Base-by-base conservation (phyloP, 1,284 basidiomycete species). In the Chalciporus sp. region DNA sequence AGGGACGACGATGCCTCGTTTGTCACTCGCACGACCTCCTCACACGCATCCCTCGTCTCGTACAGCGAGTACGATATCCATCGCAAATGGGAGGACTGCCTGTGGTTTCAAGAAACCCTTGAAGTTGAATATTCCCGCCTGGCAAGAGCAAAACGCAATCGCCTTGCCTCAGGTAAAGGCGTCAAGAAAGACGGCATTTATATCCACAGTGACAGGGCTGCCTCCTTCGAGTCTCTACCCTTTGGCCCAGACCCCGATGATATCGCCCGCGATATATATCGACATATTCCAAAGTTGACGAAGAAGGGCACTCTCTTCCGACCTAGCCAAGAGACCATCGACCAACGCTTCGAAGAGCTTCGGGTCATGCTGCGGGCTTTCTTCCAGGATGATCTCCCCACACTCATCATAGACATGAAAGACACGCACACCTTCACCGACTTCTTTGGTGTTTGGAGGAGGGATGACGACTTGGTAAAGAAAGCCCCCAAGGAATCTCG, bases 211-310 rank as follows among this genome's bases (percentile, higher is more conserved):
- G 85, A 90, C 61, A 75, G 78, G 50, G 90, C 90, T 2, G 83
- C 90, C 2, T 92, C 90, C 11, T 92, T 85, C 76, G 90, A 91
- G 51, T 90, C 88, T 1, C 76, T 92, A n/a, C 90, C 90, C 12
- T 86, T 87, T n/a, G 90, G 89, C 12, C 89, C 90, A 16, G 80
- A 88, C 61, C 88, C 86, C 3, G 81, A 79, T 42, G 83, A 83
- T 23, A 79, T 92, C 37, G 82, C 83, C 12, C 80, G 76, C 49
- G 80, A 88, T 58, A 76, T 92, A 45, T 86, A 90, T 61, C 64
- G 80, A 2, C 71, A 83, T 61, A 67, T 92, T 2, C 89, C 90
- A 16, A 76, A 75, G 52, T 76, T 92, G 31, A 81, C 82, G 4
- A 88, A 85, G 71, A 88, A 85, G 65, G 85, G 81, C 6, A 84